A percentile compares a stretch with the other conserved stretches of the same genome.
Conservation (phyloP, 2,329 filamentous ascomycete species). For the Ceratocystis harringtonii region DNA sequence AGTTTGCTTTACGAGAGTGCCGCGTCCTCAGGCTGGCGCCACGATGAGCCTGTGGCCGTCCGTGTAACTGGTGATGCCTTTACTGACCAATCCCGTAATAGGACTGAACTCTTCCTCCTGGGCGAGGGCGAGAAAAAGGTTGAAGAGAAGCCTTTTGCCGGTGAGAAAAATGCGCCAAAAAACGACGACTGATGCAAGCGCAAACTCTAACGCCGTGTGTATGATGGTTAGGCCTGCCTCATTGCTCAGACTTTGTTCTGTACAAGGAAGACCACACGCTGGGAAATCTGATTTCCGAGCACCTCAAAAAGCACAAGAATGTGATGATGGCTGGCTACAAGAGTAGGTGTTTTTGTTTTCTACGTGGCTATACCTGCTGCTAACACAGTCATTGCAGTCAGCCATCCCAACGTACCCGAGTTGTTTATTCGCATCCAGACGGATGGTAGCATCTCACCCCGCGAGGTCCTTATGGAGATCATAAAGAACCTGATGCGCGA, state of each 20-base stretch:
- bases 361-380: neutral
- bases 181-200: neutral
- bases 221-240: constrained; percentile 58
- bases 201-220: neutral
- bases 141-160: constrained; percentile 72
- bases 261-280: constrained; percentile 96
- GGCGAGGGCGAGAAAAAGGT: constrained; percentile 85
- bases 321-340: constrained; percentile 90
- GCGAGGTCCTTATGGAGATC: constrained; percentile 67
- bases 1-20: constrained; percentile 30
- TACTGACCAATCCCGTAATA: constrained; percentile 27
- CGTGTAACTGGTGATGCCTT: neutral
- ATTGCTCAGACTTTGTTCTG: constrained; percentile 88
- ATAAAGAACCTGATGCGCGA: constrained; percentile 73
- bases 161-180: constrained; percentile 34
- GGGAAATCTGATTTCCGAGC: constrained; percentile 73
- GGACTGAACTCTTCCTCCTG: constrained; percentile 88
- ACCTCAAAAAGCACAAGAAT: constrained; percentile 69
- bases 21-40: constrained; percentile 21
- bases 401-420: constrained; percentile 46
- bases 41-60: neutral
- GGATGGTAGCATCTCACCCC: constrained; percentile 75
- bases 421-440: constrained; percentile 72
- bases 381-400: constrained; percentile 27
- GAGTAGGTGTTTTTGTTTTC: constrained; percentile 33